phyloP scores from a whole-genome alignment of 148 eudicot species.

The Nepenthes mirabilis region DNA sequence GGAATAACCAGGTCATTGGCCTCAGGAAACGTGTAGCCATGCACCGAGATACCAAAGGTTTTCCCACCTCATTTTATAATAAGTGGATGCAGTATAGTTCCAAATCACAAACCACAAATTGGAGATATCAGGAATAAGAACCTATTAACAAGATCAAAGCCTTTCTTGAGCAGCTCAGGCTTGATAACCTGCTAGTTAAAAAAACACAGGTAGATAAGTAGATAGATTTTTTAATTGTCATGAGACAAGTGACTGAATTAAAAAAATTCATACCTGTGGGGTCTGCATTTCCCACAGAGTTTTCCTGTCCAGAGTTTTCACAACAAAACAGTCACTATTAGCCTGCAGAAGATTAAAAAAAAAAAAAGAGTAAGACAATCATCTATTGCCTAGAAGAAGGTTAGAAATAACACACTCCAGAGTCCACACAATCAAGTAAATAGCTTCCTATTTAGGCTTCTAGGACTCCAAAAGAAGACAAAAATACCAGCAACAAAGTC shows the following conservation, averaged over 20 bases:
- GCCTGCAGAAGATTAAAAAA: constrained; percentile 36
- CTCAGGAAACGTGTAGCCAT: no score
- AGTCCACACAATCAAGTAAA: no score
- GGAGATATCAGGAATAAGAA: constrained; percentile 6
- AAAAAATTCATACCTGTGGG: constrained; percentile 54
- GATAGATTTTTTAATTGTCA: background rate
- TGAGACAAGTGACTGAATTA: background rate
- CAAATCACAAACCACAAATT: background rate
- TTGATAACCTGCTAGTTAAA: constrained; percentile 54
- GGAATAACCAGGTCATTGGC: no score
- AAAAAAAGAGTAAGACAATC: background rate
- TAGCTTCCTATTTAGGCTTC: no score
- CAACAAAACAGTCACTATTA: constrained; percentile 56
- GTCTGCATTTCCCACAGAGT: constrained; percentile 99
- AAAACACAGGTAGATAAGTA: background rate
- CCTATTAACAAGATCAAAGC: constrained; percentile 91
- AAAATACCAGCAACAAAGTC: no score
- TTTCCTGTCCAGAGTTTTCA: constrained; percentile 75
- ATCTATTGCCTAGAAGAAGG: no score
- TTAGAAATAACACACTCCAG: no score
- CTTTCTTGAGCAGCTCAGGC: constrained; percentile 77
- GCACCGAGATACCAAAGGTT: no score
- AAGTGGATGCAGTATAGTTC: no score
- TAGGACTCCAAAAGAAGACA: no score
- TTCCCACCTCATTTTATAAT: no score